Conservation (phyloP, 495 filamentous ascomycete genomes). For the Neurospora sublineolata region DNA sequence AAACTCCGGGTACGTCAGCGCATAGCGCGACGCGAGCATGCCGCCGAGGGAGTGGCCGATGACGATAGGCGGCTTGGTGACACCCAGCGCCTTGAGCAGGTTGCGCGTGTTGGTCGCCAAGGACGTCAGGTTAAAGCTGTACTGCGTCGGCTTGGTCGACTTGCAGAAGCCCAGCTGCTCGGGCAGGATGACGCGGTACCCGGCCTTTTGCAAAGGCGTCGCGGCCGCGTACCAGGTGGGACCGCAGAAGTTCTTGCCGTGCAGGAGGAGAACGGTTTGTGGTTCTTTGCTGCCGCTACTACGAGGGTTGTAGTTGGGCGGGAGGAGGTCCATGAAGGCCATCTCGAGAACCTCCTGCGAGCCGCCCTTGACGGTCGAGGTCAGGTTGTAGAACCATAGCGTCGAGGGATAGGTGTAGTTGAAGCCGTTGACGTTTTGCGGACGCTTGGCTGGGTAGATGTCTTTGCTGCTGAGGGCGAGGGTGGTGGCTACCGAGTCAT, state of each 20-base stretch:
- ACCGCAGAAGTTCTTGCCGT: conserved; percentile 38
- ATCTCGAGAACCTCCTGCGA: conserved; percentile 19
- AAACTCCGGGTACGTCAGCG: conserved; percentile 30
- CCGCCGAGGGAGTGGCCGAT: conserved; percentile 39
- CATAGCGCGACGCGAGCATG: conserved; percentile 32
- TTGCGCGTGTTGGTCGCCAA: conserved; percentile 29
- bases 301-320: conserved; percentile 11
- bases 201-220: conserved; percentile 16
- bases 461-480: conserved; percentile 13
- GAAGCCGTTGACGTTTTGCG: conserved; percentile 26
- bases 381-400: conserved; percentile 27
- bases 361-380: conserved; percentile 19
- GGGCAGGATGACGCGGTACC: conserved; percentile 34
- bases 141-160: conserved; percentile 30
- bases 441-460: conserved; percentile 8
- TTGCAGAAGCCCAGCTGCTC: conserved; percentile 41
- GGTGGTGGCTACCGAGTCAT: conserved; percentile 3
- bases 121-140: conserved; percentile 34
- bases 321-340: conserved; percentile 35
- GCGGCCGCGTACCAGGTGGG: conserved; percentile 31
- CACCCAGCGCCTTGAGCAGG: conserved; percentile 20
- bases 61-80: conserved; percentile 21
- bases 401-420: conserved; percentile 35
- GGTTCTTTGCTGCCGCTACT: conserved; percentile 3
- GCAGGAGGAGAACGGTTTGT: conserved; percentile 27